Evolutionary conservation across 768 basidiomycete species (phyloP).

Genomic region (Rhizopogon vesiculosus): DNA sequence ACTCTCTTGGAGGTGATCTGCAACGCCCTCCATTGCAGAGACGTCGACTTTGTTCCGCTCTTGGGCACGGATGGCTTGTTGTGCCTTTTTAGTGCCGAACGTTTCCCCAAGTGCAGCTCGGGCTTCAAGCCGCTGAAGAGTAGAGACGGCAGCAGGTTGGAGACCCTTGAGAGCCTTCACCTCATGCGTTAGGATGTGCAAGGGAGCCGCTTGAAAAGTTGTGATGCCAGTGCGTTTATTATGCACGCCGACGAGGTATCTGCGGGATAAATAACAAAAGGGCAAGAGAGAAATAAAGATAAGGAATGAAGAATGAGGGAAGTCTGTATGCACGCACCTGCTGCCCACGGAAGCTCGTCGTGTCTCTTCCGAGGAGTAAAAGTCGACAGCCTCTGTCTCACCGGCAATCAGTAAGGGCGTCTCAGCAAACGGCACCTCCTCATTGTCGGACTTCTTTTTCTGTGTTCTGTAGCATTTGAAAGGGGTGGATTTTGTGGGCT

Average conservation of each 20-base stretch:
- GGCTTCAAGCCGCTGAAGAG: conserved; percentile 51
- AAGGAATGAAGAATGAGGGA: neutral
- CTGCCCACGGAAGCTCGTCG: conserved; percentile 53
- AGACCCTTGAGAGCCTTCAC: conserved; percentile 83
- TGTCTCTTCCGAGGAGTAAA: conserved; percentile 59
- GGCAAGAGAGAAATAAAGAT: conserved; percentile 2
- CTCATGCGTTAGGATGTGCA: conserved; percentile 66
- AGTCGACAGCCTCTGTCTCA: conserved; percentile 83
- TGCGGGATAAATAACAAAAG: conserved; percentile 16
- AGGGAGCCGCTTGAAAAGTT: conserved; percentile 59
- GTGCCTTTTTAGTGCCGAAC: conserved; percentile 95
- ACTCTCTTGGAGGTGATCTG: conserved; percentile 74
- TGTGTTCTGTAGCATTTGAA: conserved; percentile 60
- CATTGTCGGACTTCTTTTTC: conserved; percentile 16
- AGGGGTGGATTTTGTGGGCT: conserved; percentile 50
- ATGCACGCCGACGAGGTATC: conserved; percentile 82
- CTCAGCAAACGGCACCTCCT: conserved; percentile 26
- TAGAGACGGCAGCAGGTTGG: conserved; percentile 43
- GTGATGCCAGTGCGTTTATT: conserved; percentile 73
- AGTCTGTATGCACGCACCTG: conserved; percentile 44
- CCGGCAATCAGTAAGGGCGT: conserved; percentile 56
- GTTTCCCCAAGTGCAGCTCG: conserved; percentile 82
- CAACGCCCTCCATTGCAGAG: conserved; percentile 80
- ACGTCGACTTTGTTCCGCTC: conserved; percentile 92
- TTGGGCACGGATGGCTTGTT: conserved; percentile 74